Evolutionary conservation across 1,284 basidiomycete genomes (phyloP).

Genomic region (Ganoderma boninense): DNA sequence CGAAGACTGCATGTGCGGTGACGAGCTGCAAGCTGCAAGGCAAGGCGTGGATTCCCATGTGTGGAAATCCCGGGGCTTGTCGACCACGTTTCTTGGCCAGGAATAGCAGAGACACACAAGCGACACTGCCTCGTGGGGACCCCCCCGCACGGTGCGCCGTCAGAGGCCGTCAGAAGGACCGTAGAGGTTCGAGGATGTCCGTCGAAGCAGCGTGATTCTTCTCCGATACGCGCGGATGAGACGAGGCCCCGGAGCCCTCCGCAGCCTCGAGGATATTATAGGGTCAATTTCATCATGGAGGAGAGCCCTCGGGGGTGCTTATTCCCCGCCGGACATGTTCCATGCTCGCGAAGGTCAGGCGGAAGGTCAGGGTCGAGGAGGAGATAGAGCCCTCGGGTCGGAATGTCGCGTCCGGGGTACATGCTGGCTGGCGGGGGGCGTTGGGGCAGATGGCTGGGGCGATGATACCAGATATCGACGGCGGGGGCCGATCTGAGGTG

Average conservation of each 20-base stretch:
- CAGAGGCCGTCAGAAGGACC: slow-evolving; percentile 14
- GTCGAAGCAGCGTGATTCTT: slow-evolving; percentile 5
- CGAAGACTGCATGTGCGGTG: slow-evolving; percentile 4
- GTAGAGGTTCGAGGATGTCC: neutral
- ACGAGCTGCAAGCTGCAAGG: neutral
- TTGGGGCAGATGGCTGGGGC: neutral
- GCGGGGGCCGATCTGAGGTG: slow-evolving; percentile 8
- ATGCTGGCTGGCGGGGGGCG: neutral
- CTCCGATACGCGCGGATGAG: slow-evolving; percentile 7
- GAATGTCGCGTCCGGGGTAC: slow-evolving; percentile 1
- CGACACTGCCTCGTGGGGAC: slow-evolving; percentile 2
- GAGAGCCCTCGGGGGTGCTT: neutral
- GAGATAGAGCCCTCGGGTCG: neutral
- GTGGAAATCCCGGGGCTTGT: slow-evolving; percentile 5
- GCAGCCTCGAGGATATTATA: neutral
- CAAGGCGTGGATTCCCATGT: neutral
- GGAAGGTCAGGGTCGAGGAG: neutral
- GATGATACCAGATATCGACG: slow-evolving; percentile 21
- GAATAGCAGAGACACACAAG: neutral
- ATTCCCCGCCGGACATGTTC: neutral
- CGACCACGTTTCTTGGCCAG: slow-evolving; percentile 5
- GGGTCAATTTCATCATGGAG: neutral
- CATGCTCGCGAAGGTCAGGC: neutral
- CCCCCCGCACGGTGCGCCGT: slow-evolving; percentile 5
- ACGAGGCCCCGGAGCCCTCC: neutral